Base-by-base conservation (phyloP, 257 asterid species). In the Nicotiana benthamiana region DNA sequence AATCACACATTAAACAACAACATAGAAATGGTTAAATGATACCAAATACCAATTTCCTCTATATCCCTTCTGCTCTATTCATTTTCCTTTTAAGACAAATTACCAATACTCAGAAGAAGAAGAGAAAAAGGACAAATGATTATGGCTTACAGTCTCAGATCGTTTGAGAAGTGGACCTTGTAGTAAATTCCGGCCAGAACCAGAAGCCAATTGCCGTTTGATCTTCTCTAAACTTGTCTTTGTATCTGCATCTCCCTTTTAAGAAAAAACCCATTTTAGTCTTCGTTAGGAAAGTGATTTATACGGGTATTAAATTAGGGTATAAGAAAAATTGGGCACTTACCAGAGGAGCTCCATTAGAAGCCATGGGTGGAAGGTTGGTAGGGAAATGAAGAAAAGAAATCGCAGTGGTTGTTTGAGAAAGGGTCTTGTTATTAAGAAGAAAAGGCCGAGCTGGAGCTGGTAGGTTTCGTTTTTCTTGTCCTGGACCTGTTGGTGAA, bases 161-260 rank as follows among this genome's bases (percentile, higher is more conserved):
- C 99, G 92, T 89, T 96, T 96, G 80, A 96, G 92, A 79, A 96
- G 97, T 56, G 97, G 98, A 10, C 99, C 98, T 80, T 96, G 99
- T 79, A 96, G 92, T 62, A 96, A 88, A 88, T 96, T 90, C 70
- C 97, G 88, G 68, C 98, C 98, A 82, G 98, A 94, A 82, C 95
- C 93, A 72, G 98, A 92, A 46, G 99, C 97, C 80, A 96, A 89
- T 92, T 96, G 99, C 53, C 96, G 87, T 68, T 96, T 96, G 96
- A 96, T 96, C 94, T 90, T 96, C 90, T 96, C 99, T 92, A 96
- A 90, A 89, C 98, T 96, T 84, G 91, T 84, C 90, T 86, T 90
- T 70, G 98, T 90, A 77, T 93, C 97, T 32, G 87, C 92, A 79
- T 92, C 97, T 74, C 89, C 95, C 98, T 93, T 86, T 67, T 77